Base-by-base conservation (phyloP, 441 rosid species). In the Euphorbia schlechtendalii region DNA sequence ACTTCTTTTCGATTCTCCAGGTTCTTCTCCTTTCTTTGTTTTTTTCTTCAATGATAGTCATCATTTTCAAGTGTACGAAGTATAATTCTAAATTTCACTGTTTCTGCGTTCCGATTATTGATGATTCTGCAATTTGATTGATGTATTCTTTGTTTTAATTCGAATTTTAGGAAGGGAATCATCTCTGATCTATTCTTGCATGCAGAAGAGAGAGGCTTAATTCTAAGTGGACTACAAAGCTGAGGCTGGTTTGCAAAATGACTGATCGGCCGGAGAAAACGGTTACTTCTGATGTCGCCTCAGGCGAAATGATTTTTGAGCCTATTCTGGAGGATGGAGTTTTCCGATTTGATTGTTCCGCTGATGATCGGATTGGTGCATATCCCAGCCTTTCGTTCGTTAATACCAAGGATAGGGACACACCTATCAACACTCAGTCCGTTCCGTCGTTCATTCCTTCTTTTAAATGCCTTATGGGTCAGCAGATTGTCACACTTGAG, bases 331-430 rank as follows among this genome's bases (percentile, higher is more conserved):
- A 83, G 73, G 69, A 84, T 14, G 93, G 91, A 40, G 78, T 90
- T 74, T 93, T 93, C 73, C 72, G 95, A 24, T 90, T 90, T 65
- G 96, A 90, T 69, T 84, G 88, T 71, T 87, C 88, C 3, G 66
- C 67, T 28, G 76, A 81, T 22, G 81, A 86, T 66, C 85, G 83
- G 73, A 73, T 66, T 32, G 82, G 85, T 12, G 88, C 84, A 0
- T 72, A 65, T 77, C 99, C 92, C 13, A 88, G 95, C 76, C 73
- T 87, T 55, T 93, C 99, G 1, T 93, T 93, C 75, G 69, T 61
- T 56, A 74, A 74, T 72, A 63, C 75, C 61, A 81, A 78, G 65
- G 81, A 78, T 46, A 72, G 96, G 78, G 96, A 90, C 57, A 73
- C 69, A 13, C 84, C 83, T 0, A 79, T 87, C 46, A 56, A 1